Evolutionary conservation across 2,329 filamentous ascomycete genomes (phyloP).

Genomic region (Thielaviopsis euricoi): DNA sequence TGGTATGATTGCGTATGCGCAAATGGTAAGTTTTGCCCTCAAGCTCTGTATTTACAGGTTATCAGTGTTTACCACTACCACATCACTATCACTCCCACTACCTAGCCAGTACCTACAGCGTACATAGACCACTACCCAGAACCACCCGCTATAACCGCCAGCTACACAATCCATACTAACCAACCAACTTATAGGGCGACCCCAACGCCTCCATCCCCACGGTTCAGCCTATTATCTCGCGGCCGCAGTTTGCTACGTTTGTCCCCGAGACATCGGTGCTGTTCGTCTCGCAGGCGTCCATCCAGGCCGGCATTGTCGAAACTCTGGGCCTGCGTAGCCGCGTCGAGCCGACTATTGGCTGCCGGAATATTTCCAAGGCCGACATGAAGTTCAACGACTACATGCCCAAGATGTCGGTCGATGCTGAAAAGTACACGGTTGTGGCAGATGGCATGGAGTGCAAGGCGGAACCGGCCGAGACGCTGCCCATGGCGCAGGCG

Average conservation of each 20-base stretch:
- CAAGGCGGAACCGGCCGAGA: slow-evolving; percentile 52
- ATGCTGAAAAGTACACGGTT: slow-evolving; percentile 78
- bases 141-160: too few species aligned
- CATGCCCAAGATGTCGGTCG: slow-evolving; percentile 77
- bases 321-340: slow-evolving; percentile 63
- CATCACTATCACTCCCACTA: neutral
- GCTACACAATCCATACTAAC: too few species aligned
- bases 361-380: slow-evolving; percentile 57
- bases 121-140: neutral
- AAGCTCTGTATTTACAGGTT: neutral
- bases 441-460: slow-evolving; percentile 68
- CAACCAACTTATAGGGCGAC: slow-evolving; percentile 42
- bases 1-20: slow-evolving; percentile 64
- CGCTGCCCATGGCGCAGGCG: slow-evolving; percentile 58
- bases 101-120: too few species aligned
- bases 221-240: slow-evolving; percentile 66
- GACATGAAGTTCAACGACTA: slow-evolving; percentile 84
- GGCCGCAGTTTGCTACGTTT: slow-evolving; percentile 70
- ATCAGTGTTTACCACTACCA: neutral
- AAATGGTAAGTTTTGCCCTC: slow-evolving; percentile 48
- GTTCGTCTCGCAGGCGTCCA: slow-evolving; percentile 63
- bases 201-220: slow-evolving; percentile 76
- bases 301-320: slow-evolving; percentile 49
- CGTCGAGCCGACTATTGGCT: slow-evolving; percentile 62
- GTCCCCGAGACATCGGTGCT: slow-evolving; percentile 59